phyloP scores from a whole-genome alignment of 495 filamentous ascomycete genomes.

The Aspergillus sparsus region DNA sequence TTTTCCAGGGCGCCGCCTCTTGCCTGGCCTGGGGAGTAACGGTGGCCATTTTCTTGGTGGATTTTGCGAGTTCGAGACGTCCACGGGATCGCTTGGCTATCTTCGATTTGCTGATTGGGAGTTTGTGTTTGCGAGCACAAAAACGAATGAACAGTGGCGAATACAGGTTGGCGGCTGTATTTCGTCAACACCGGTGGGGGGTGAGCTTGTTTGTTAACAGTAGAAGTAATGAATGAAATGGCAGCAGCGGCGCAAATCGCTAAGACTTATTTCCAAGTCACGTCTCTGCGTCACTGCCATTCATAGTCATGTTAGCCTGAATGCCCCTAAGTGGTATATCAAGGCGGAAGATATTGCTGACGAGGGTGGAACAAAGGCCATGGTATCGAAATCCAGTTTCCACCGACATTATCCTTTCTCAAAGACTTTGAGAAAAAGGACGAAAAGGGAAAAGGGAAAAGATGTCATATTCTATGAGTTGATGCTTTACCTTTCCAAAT shows the following conservation, averaged over 20 bases:
- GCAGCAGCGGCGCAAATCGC: conserved; percentile 29
- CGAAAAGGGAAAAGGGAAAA: conserved; percentile 6
- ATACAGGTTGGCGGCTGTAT: conserved; percentile 60
- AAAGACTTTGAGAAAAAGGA: conserved; percentile 8
- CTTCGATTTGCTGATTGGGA: conserved; percentile 43
- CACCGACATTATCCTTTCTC: conserved; percentile 7
- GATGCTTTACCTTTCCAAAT: conserved; percentile 43
- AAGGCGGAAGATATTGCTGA: conserved; percentile 21
- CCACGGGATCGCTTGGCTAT: conserved; percentile 39
- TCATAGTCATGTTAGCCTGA: conserved; percentile 37
- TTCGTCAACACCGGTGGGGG: conserved; percentile 15
- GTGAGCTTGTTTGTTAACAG: background rate
- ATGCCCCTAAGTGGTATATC: conserved; percentile 22
- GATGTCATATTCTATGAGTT: conserved; percentile 20
- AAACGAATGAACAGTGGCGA: conserved; percentile 62
- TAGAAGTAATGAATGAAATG: conserved; percentile 18
- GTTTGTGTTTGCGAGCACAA: conserved; percentile 49
- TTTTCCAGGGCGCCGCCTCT: conserved; percentile 52
- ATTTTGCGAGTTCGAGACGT: conserved; percentile 25
- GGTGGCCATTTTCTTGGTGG: conserved; percentile 43
- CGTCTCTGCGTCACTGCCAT: conserved; percentile 33
- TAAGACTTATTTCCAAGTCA: conserved; percentile 25
- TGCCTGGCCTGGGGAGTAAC: conserved; percentile 25
- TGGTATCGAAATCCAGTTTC: conserved; percentile 15
- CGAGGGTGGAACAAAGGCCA: conserved; percentile 20